Percentiles rank a stretch among this genome's conserved stretches.
Evolutionary conservation across 2,329 filamentous ascomycete species (phyloP).

Genomic region (Cladosporium sp.): DNA sequence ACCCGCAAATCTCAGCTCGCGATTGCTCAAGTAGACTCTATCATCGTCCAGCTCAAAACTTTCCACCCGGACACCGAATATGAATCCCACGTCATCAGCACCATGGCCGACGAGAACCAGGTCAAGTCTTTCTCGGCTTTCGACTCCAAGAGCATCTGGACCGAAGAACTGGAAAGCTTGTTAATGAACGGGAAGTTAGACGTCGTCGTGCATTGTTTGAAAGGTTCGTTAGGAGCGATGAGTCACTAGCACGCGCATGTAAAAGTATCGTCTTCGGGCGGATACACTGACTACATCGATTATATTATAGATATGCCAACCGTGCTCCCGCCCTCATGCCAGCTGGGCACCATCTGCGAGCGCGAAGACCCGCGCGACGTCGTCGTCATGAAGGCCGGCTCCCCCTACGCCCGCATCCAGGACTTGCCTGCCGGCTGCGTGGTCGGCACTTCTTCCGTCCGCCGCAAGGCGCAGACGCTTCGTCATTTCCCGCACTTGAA

Average conservation of each 20-base stretch:
- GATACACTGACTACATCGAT: background rate
- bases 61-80: slow-evolving; percentile 62
- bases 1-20: slow-evolving; percentile 80
- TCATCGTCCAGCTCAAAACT: slow-evolving; percentile 58
- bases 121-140: slow-evolving; percentile 77
- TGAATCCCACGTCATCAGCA: slow-evolving; percentile 68
- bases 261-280: too few species aligned
- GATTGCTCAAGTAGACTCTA: slow-evolving; percentile 68
- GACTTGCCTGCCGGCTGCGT: slow-evolving; percentile 71
- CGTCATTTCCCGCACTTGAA: slow-evolving; percentile 66
- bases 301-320: slow-evolving; percentile 61
- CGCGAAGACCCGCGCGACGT: slow-evolving; percentile 55
- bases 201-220: slow-evolving; percentile 80
- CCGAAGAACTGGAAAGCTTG: slow-evolving; percentile 74
- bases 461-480: slow-evolving; percentile 72
- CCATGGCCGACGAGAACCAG: slow-evolving; percentile 81
- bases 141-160: slow-evolving; percentile 87
- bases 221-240: slow-evolving; percentile 44
- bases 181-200: slow-evolving; percentile 64
- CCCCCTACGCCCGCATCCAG: slow-evolving; percentile 54
- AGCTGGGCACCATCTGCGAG: slow-evolving; percentile 65
- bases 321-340: slow-evolving; percentile 63
- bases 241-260: too few species aligned
- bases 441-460: slow-evolving; percentile 81
- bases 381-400: slow-evolving; percentile 37